Percentiles rank a stretch among this genome's conserved stretches.
These are phyloP conservation scores for Scutellaria galericulata DNA, from an alignment of 257 asterid species.

Conservation along the genomic window DNA sequence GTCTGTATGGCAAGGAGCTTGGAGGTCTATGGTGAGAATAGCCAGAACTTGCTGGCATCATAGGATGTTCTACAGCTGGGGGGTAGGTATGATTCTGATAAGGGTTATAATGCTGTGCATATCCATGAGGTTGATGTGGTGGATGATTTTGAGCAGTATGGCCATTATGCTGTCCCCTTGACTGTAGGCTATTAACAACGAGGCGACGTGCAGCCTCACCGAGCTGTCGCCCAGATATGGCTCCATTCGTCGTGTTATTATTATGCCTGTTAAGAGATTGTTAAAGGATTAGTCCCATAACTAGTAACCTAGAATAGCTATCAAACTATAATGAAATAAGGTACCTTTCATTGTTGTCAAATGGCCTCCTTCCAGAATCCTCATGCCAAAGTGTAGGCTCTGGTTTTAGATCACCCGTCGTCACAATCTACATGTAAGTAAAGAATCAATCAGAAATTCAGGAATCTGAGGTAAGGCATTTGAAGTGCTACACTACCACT, in stretches of 20 bases:
- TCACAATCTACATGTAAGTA: conserved; percentile 58
- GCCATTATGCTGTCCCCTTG: conserved; percentile 44
- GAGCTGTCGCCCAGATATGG: conserved; percentile 77
- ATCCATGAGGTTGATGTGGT: conserved; percentile 45
- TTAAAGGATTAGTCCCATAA: conserved; percentile 2
- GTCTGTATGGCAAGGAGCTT: conserved; percentile 46
- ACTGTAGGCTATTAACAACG: conserved; percentile 73
- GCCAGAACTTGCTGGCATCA: conserved; percentile 40
- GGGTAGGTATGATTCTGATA: conserved; percentile 48
- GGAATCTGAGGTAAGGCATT: background rate
- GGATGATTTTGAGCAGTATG: conserved; percentile 45
- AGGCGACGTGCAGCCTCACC: conserved; percentile 95
- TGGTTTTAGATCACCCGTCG: conserved; percentile 76
- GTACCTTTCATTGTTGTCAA: conserved; percentile 78
- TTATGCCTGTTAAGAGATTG: conserved; percentile 49
- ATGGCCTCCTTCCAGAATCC: conserved; percentile 84
- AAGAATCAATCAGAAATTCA: conserved; percentile 24
- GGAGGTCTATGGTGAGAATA: conserved; percentile 57
- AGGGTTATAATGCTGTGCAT: conserved; percentile 40
- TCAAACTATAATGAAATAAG: conserved; percentile 11
- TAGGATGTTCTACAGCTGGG: conserved; percentile 43
- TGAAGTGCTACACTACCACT: background rate
- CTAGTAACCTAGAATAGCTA: conserved; percentile 19
- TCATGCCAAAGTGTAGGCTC: conserved; percentile 96
- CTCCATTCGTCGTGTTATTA: conserved; percentile 43